These are phyloP conservation scores for Solanum dulcamara DNA, from an alignment of 257 asterid species.

Conservation along the genomic window DNA sequence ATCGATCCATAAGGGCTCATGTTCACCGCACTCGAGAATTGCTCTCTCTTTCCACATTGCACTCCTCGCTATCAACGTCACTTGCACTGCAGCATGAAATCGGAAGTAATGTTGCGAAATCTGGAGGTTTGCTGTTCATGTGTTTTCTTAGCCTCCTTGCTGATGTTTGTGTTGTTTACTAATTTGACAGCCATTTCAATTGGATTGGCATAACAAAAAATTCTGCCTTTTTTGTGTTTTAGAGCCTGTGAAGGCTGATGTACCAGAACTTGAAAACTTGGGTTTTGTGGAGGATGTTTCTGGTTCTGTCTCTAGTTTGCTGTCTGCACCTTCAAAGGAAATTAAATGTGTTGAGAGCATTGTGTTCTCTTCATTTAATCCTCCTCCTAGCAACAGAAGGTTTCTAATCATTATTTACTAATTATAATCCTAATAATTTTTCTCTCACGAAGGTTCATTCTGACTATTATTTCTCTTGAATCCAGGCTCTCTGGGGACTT, in stretches of 20 bases:
- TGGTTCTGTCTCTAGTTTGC: constrained; percentile 52
- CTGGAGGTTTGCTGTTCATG: constrained; percentile 39
- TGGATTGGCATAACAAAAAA: neutral
- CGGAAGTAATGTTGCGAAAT: constrained; percentile 31
- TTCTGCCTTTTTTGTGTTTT: constrained; percentile 14
- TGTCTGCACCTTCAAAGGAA: constrained; percentile 65
- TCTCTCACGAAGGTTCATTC: neutral
- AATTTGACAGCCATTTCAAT: neutral
- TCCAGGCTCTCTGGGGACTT: constrained; percentile 94
- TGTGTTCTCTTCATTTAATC: constrained; percentile 88
- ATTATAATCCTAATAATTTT: neutral
- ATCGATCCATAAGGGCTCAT: constrained; percentile 91
- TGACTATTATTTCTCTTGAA: constrained; percentile 14
- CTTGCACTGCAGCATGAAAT: constrained; percentile 77
- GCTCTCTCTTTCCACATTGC: constrained; percentile 71
- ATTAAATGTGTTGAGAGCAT: constrained; percentile 69
- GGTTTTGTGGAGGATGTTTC: constrained; percentile 63
- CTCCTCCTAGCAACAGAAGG: constrained; percentile 98
- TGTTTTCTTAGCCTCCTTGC: neutral
- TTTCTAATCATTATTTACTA: constrained; percentile 8
- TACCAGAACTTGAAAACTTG: constrained; percentile 72
- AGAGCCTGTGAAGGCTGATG: constrained; percentile 67
- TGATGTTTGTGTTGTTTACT: neutral
- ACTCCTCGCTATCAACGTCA: constrained; percentile 72
- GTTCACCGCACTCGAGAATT: constrained; percentile 81